Base-by-base conservation (phyloP, 371 early-diverging fungal genomes). In the Lichtheimia corymbifera region DNA sequence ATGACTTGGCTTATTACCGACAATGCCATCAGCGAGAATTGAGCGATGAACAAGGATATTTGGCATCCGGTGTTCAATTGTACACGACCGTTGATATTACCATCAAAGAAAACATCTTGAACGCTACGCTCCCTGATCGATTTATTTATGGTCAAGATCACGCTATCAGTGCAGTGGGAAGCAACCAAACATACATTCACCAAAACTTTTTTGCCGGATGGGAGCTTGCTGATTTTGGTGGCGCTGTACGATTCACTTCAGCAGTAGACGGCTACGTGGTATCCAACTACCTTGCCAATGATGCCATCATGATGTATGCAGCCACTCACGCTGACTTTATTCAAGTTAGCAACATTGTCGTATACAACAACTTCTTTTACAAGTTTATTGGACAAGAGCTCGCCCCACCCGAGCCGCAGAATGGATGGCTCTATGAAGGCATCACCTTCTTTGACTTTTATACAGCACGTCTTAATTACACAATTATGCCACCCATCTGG, bases 131-230 rank as follows among this genome's bases (percentile, higher is more conserved):
- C 42, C 73, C 75, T 5, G 75, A 78, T 45, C 66, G 63, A 5
- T 58, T 63, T 35, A n/a, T 15, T 1, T 66, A 71, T 50, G 41
- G 67, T 7, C 79, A 78, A 68, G 73, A 78, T 42, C 79, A 78
- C 35, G 79, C 59, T 55, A 62, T 78, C 14, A 73, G 75, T 25
- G 60, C 73, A 11, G 72, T 73, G 1, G 75, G 73, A 12, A 58
- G 60, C 35, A 78, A 78, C 40, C 65, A 69, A 57, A 78, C 79
- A 3, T 75, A 73, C 28, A 68, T 78, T 22, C 64, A 64, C n/a
- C 73, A 78, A 61, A 78, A 78, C 60, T 78, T 75, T 41, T 60
- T 78, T 64, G 79, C 76, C 50, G 79, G 79, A 6, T 75, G 79
- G 75, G 63, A 71, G 41, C 56, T 75, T 15, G 71, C 63, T 40